Conservation (phyloP, 306 rosid genomes). For the Trichosanthes cucumerina region DNA sequence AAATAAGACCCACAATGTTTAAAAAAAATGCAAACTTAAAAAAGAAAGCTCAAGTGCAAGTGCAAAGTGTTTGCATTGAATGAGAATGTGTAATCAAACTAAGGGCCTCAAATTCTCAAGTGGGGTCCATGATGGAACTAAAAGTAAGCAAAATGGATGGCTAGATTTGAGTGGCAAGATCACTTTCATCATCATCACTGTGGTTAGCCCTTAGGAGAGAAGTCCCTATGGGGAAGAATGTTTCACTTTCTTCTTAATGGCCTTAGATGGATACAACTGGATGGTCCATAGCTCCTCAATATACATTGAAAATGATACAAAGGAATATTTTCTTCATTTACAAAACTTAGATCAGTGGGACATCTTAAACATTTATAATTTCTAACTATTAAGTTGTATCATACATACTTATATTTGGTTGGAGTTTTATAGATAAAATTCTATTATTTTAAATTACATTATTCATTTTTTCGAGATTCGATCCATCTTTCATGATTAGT, state of each 20-base stretch:
- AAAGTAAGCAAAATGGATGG: constrained; percentile 29
- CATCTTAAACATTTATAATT: neutral
- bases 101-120: neutral
- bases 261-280: constrained; percentile 58
- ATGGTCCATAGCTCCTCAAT: constrained; percentile 36
- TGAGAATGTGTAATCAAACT: neutral
- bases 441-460: neutral
- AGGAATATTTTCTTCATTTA: constrained; percentile 14
- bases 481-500: neutral
- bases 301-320: constrained; percentile 31
- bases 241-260: constrained; percentile 61
- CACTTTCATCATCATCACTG: constrained; percentile 34
- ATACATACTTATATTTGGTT: neutral
- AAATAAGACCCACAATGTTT: neutral
- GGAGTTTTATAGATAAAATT: neutral
- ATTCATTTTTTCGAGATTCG: neutral
- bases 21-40: neutral
- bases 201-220: constrained; percentile 17
- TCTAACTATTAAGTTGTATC: neutral
- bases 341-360: neutral
- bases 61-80: neutral
- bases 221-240: constrained; percentile 44
- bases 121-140: constrained; percentile 13
- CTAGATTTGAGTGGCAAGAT: constrained; percentile 22
- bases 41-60: neutral